These are phyloP conservation scores for Dactylellina leptospora DNA, from an alignment of 2,329 filamentous ascomycete species.

Conservation along the genomic window DNA sequence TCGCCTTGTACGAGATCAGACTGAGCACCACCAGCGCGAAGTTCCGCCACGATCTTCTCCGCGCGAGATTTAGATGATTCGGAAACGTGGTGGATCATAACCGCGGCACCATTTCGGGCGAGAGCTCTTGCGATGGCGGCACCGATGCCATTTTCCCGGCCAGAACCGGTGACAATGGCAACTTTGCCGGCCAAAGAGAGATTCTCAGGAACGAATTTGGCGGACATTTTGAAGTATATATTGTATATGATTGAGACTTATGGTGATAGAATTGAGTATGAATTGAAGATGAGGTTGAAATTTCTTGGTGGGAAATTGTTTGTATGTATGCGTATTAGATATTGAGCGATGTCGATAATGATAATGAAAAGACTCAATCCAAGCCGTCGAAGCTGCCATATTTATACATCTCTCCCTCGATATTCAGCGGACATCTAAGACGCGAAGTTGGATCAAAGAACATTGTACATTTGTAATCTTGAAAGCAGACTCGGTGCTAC, in stretches of 20 bases:
- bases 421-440: background rate
- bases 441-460: background rate
- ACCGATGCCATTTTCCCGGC: constrained; percentile 63
- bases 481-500: background rate
- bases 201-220: constrained; percentile 56
- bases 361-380: constrained; percentile 13
- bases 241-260: background rate
- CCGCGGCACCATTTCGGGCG: constrained; percentile 62
- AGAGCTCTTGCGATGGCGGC: constrained; percentile 62
- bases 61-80: constrained; percentile 59
- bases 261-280: background rate
- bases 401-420: constrained; percentile 13
- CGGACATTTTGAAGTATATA: constrained; percentile 13
- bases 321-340: constrained; percentile 5
- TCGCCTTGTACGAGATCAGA: constrained; percentile 59
- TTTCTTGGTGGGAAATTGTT: background rate
- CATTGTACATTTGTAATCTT: constrained; percentile 19
- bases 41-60: constrained; percentile 56
- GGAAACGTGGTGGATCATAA: constrained; percentile 62
- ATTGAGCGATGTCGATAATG: constrained; percentile 1
- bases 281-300: background rate
- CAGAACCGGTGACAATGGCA: constrained; percentile 64
- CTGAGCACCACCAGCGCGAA: constrained; percentile 58
- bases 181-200: constrained; percentile 62
- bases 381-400: constrained; percentile 7